Evolutionary conservation across 2,329 filamentous ascomycete genomes (phyloP).

Genomic region (Tolypocladium pustulatum): DNA sequence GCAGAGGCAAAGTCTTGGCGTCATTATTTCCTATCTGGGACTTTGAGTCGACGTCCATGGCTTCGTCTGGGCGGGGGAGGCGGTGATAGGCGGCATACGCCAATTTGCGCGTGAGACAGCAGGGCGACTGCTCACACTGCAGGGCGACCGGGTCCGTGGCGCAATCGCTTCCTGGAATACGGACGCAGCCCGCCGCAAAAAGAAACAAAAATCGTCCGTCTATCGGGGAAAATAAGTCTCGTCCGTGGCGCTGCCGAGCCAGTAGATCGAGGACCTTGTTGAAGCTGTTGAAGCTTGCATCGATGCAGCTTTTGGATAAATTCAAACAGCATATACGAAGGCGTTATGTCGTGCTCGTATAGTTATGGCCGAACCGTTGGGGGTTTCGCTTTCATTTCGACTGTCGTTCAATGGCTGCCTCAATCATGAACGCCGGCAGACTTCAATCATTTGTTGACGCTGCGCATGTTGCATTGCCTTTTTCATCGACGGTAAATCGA

Average conservation of each 20-base stretch:
- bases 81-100: neutral
- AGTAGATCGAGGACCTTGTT: neutral
- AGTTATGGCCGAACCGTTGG: neutral
- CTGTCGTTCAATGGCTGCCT: neutral
- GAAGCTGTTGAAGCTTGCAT: neutral
- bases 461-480: neutral
- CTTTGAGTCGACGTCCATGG: neutral
- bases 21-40: neutral
- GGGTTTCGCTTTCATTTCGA: neutral
- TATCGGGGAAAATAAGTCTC: neutral
- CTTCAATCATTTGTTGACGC: no score
- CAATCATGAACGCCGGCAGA: neutral
- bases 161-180: neutral
- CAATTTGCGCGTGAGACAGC: constrained; percentile 2
- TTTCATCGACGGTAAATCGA: neutral
- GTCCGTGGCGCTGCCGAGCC: neutral
- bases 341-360: neutral
- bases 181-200: neutral
- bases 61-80: neutral
- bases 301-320: neutral
- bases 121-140: neutral
- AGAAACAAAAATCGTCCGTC: neutral
- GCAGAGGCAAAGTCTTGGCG: neutral
- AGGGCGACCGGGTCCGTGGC: neutral
- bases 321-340: neutral